Evolutionary conservation across 345 rosid species (phyloP), one percentile per base, ranked within the genome.

Genomic region (Kandelia obovata): DNA sequence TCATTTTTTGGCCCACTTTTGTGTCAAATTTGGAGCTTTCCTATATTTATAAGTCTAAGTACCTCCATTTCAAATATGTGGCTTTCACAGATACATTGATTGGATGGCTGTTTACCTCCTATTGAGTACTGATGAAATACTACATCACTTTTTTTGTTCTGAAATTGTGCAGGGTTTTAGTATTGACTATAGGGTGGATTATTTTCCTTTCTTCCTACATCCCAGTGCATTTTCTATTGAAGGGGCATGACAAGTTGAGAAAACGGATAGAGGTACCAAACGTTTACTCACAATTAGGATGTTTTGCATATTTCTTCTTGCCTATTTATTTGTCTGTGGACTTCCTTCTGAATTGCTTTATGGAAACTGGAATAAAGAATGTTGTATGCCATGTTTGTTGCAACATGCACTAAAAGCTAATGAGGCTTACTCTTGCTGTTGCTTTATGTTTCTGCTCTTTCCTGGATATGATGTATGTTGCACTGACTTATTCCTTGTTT

Each of bases 131-230:
- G 55, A 27, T 62, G 60, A 17, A 63, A 16, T 15, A 26, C 21
- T 53, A 31, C 61, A 39, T 20, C 35, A 58, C 53, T 37, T 71
- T 59, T 30, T 15, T 55, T 67, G 65, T 1, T 30, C 71, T 74
- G 55, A 70, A 51, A 64, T 73, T 70, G 61, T 78, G 79, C 90
- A 90, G 99, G 92, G 83, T 80, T 80, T 10, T 92, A 26, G 84
- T 88, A 30, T 78, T 96, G 82, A 82, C 92, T 3, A 74, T 88
- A 57, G 99, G 99, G 69, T 96, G 99, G 99, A 78, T 90, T 63
- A 85, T 90, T 65, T 92, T 96, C 75, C 96, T 92, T 57, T 87
- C 97, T 6, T 73, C 82, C 35, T 85, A 89, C 79, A 87, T 89
- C 77, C 94, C 94, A 1, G 87, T 96, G 59, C 91, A 86, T 76